A percentile compares a stretch with the other conserved stretches of the same genome.
Evolutionary conservation across 495 filamentous ascomycete species (phyloP).

Genomic region (Penicillium angulare): DNA sequence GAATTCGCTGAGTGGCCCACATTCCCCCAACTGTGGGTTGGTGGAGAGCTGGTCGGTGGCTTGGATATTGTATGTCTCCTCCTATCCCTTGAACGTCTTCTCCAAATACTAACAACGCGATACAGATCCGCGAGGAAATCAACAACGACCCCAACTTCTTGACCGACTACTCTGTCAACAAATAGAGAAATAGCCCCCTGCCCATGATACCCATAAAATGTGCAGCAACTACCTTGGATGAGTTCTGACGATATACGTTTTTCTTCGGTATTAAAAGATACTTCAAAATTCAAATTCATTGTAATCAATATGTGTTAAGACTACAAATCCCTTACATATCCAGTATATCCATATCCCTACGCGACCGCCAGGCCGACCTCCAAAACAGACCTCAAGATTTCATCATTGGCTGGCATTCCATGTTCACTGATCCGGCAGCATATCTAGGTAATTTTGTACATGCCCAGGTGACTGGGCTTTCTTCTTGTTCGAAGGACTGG

Average conservation of each 20-base stretch:
- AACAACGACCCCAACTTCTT: constrained; percentile 75
- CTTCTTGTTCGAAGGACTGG: too few species aligned
- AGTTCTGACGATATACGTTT: constrained; percentile 23
- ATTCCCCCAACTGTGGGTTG: constrained; percentile 85
- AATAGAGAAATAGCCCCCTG: constrained; percentile 14
- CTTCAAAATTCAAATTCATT: background rate
- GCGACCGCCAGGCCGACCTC: too few species aligned
- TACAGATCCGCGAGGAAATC: constrained; percentile 76
- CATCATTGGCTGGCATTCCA: too few species aligned
- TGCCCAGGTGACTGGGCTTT: too few species aligned
- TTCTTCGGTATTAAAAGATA: constrained; percentile 14
- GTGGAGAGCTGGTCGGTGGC: constrained; percentile 83
- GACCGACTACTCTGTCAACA: constrained; percentile 57
- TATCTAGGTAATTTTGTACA: too few species aligned
- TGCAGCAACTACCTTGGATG: constrained; percentile 11
- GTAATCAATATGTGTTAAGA: too few species aligned
- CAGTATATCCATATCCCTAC: too few species aligned
- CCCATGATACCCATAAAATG: constrained; percentile 25
- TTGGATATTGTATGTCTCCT: constrained; percentile 83
- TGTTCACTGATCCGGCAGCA: too few species aligned
- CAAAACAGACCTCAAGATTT: too few species aligned
- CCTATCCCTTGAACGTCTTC: background rate
- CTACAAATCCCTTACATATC: too few species aligned
- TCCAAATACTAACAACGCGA: constrained; percentile 20
- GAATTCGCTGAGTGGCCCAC: constrained; percentile 96